These are phyloP conservation scores for Penicillium sp. DNA, from an alignment of 2,329 filamentous ascomycete species.

Conservation along the genomic window DNA sequence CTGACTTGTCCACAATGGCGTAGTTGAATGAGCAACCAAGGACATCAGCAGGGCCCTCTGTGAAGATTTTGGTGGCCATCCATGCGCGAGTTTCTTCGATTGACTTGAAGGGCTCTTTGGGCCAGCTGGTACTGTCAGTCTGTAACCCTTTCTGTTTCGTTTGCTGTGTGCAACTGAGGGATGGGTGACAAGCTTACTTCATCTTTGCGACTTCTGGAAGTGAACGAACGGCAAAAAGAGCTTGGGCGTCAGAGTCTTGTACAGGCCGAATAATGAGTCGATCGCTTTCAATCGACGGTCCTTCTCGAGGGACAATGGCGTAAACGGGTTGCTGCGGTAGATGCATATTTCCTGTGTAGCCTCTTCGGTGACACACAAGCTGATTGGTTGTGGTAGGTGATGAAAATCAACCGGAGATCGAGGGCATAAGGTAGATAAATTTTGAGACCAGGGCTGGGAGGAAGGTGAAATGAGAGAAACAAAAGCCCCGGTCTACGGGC, in stretches of 20 bases:
- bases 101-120: slow-evolving; percentile 23
- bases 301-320: slow-evolving; percentile 10
- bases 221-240: slow-evolving; percentile 26
- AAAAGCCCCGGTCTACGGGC: too few species aligned
- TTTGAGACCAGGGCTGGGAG: neutral
- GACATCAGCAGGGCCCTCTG: slow-evolving; percentile 15
- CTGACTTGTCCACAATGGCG: slow-evolving; percentile 22
- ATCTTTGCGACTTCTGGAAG: slow-evolving; percentile 25
- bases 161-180: neutral
- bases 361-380: neutral
- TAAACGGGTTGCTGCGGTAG: slow-evolving; percentile 16
- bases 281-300: slow-evolving; percentile 18
- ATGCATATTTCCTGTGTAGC: neutral
- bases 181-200: slow-evolving; percentile 17
- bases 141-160: neutral
- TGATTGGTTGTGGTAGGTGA: too few species aligned
- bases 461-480: neutral
- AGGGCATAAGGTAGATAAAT: neutral
- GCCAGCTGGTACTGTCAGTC: slow-evolving; percentile 17
- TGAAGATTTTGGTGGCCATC: slow-evolving; percentile 24
- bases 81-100: slow-evolving; percentile 26
- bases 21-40: slow-evolving; percentile 25
- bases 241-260: slow-evolving; percentile 17
- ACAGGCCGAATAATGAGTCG: slow-evolving; percentile 26
- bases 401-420: too few species aligned